Evolutionary conservation across 345 rosid species (phyloP), one percentile per base, ranked within the genome.

Genomic region (Acer yangbiense): DNA sequence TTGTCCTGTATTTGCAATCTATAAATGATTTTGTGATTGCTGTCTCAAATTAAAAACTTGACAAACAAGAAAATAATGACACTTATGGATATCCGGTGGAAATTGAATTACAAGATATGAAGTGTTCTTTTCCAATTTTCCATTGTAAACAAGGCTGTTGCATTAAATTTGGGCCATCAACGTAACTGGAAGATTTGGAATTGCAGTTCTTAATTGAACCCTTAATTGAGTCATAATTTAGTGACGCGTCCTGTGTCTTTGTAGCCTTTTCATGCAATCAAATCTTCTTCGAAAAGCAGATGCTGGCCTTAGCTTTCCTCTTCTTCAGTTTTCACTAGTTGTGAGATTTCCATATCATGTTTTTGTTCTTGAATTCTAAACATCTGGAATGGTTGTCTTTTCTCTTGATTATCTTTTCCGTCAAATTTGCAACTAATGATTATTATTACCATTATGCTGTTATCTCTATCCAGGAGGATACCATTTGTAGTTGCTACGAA

Each of bases 401-500:
- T 25, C 65, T 71, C 54, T 29, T 21, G 66, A 20, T 60, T 8
- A 17, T 62, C 27, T 41, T 73, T 43, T 73, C 58, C 68, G 20
- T 39, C 27, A 17, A 21, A 57, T 69, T 64, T 52, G 17, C 2
- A 18, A 27, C 71, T 78, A 21, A 57, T 5, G 1, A 7, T 66
- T 69, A 9, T 61, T 69, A 20, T 21, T 43, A 3, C 14, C 21
- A 9, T 70, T 11, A 6, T 68, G 25, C 10, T 17, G 32, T 78
- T 27, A 44, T 81, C 17, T 41, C 1, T 77, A 66, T 76, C 39
- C 90, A 97, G 99, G 89, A 89, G 98, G 83, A 97, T 94, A 83
- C 98, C 99, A 0, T 91, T 91, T 82, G 41, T 78, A 2, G 98
- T 97, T 84, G 99, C 99, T 1, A 62, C 84, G 78, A 97, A 89